Percentiles rank a stretch among this genome's conserved stretches.
phyloP scores from a whole-genome alignment of 257 asterid genomes.

The Nicotiana undulata region DNA sequence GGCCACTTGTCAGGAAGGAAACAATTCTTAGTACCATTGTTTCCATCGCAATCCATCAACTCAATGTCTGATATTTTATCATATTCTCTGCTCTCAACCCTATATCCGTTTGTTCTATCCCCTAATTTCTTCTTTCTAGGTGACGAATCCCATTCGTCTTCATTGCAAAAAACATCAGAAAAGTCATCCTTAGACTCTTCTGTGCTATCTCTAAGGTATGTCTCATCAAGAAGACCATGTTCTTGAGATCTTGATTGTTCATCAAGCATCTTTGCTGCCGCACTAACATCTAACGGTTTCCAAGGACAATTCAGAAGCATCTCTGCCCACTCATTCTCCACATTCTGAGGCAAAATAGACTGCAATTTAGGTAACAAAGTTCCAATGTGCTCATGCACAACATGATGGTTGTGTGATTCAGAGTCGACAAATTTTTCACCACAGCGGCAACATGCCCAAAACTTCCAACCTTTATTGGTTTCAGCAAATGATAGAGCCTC shows the following conservation, averaged over 20 bases:
- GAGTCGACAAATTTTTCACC: slow-evolving; percentile 44
- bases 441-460: slow-evolving; percentile 69
- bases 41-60: slow-evolving; percentile 88
- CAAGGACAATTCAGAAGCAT: slow-evolving; percentile 77
- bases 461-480: slow-evolving; percentile 50
- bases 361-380: slow-evolving; percentile 68
- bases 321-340: slow-evolving; percentile 81
- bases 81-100: slow-evolving; percentile 41
- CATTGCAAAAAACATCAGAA: slow-evolving; percentile 55
- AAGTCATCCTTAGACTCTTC: slow-evolving; percentile 58
- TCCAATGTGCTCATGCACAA: slow-evolving; percentile 55
- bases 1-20: slow-evolving; percentile 61
- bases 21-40: slow-evolving; percentile 41
- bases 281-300: slow-evolving; percentile 73
- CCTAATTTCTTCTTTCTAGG: slow-evolving; percentile 39
- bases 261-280: slow-evolving; percentile 42
- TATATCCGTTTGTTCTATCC: slow-evolving; percentile 30
- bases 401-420: slow-evolving; percentile 46
- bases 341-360: slow-evolving; percentile 59
- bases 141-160: slow-evolving; percentile 54
- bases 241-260: slow-evolving; percentile 40
- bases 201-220: slow-evolving; percentile 26
- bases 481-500: slow-evolving; percentile 60
- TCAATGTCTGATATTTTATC: slow-evolving; percentile 46
- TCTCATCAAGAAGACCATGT: slow-evolving; percentile 38